Base-by-base conservation (phyloP, 208 protist genomes). In the Acanthamoeba lenticulata region DNA sequence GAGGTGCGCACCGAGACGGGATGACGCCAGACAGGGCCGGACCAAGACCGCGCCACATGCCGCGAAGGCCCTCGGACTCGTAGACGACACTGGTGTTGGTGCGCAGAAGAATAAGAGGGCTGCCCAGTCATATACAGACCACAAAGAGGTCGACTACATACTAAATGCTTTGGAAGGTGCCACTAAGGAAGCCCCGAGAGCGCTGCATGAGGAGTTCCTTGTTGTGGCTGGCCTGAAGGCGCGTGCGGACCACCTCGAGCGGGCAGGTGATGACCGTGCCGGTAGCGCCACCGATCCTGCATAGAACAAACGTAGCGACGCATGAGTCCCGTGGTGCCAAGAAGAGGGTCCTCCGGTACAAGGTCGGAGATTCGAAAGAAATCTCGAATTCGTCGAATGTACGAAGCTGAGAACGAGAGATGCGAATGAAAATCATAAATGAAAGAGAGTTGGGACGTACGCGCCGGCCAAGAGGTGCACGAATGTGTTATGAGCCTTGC, bases 211-310 rank as follows among this genome's bases (percentile, higher is more conserved):
- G 89, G 90, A 55, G 90, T 91, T 94, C 92, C 79, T 94, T 86
- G 44, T 36, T 89, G 40, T 62, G 95, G 67, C 79, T 91, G 36
- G 60, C 95, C 55, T 95, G 94, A 44, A 96, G 86, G 47, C 95
- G 93, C 55, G 95, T 96, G 40, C 92, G 88, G 24, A 96, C 95
- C 11, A 97, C 95, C 72, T 97, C 96, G 0, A 97, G 69, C 17
- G 96, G 96, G 44, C 69, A 94, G 24, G 96, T 97, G 47, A 77
- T 67, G 17, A 96, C 49, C 13, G 96, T 95, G 6, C 96, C 95
- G 2, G 94, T 40, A 19, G 92, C 92, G 27, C 96, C 96, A 38
- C 94, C 96, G 42, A 96, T 5, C 24, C 94, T 94, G 34, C 47
- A 47, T 15, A 93, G 89, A 94, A 67, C 47, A 90, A 24, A 91